Percentiles rank a stretch among this genome's conserved stretches.
Conservation (phyloP, 2,329 filamentous ascomycete genomes). For the Hypoxylon sp. region DNA sequence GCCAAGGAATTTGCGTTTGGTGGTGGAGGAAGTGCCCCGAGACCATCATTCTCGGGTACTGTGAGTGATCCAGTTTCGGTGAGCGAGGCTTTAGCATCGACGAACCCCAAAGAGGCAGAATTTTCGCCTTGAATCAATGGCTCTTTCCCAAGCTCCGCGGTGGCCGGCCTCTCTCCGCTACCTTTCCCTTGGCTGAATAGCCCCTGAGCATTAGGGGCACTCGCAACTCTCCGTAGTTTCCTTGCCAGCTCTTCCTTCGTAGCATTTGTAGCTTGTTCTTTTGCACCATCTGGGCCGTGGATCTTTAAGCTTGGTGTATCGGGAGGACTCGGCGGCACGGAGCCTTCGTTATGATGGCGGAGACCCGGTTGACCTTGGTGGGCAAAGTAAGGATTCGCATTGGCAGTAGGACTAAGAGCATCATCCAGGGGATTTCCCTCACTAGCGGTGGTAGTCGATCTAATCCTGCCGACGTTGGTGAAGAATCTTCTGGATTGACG, state of each 20-base stretch:
- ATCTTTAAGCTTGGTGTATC: slow-evolving; percentile 87
- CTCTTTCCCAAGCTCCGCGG: slow-evolving; percentile 89
- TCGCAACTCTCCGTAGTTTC: slow-evolving; percentile 93
- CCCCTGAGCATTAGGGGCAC: slow-evolving; percentile 96
- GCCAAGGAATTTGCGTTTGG: slow-evolving; percentile 78
- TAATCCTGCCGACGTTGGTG: slow-evolving; percentile 85
- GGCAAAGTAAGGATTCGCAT: slow-evolving; percentile 96
- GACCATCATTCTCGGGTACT: slow-evolving; percentile 64
- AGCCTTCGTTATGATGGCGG: slow-evolving; percentile 94
- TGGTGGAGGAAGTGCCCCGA: slow-evolving; percentile 75
- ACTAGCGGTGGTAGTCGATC: slow-evolving; percentile 91
- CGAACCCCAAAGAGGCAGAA: slow-evolving; percentile 62
- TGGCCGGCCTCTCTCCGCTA: slow-evolving; percentile 79
- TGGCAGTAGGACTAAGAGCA: slow-evolving; percentile 88
- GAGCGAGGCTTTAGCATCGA: slow-evolving; percentile 61
- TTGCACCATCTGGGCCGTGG: slow-evolving; percentile 75
- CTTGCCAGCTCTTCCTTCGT: slow-evolving; percentile 95
- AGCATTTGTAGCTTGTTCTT: slow-evolving; percentile 78
- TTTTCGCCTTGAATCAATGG: slow-evolving; percentile 74
- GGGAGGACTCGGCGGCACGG: slow-evolving; percentile 91
- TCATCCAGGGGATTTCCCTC: slow-evolving; percentile 94
- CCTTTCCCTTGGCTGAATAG: slow-evolving; percentile 76
- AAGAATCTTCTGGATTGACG: slow-evolving; percentile 92
- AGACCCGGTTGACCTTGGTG: slow-evolving; percentile 95
- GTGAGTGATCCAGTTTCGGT: slow-evolving; percentile 58